Conservation (phyloP, 768 basidiomycete species). For the Panaeolus cyanescens region DNA sequence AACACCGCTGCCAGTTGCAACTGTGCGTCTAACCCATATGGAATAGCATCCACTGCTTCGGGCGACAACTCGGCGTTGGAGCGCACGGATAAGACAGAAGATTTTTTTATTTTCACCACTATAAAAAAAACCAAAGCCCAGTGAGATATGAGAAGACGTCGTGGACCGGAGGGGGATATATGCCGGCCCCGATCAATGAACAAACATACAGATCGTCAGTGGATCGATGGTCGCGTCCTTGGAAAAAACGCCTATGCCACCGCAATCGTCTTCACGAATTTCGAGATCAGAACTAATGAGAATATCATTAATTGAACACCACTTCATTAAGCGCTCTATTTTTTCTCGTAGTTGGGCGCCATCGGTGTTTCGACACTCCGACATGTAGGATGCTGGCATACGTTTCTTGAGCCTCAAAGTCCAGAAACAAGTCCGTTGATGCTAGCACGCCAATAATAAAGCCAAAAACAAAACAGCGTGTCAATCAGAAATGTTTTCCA, state of each 20-base stretch:
- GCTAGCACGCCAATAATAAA: neutral
- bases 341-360: neutral
- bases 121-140: constrained; percentile 7
- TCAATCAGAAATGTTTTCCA: no score
- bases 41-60: constrained; percentile 40
- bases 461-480: no score
- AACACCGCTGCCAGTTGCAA: constrained; percentile 65
- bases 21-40: constrained; percentile 60
- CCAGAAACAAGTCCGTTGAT: neutral
- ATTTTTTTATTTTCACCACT: constrained; percentile 72
- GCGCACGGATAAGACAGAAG: constrained; percentile 60
- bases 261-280: constrained; percentile 29
- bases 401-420: no score
- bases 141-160: neutral
- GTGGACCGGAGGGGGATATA: neutral
- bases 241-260: constrained; percentile 39
- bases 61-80: constrained; percentile 47
- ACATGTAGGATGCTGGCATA: neutral
- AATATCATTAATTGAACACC: constrained; percentile 50
- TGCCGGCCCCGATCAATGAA: neutral
- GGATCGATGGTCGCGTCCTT: constrained; percentile 29
- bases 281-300: constrained; percentile 47
- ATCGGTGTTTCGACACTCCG: neutral
- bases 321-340: constrained; percentile 34
- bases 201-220: constrained; percentile 37